Evolutionary conservation across 2,329 filamentous ascomycete genomes (phyloP).

Genomic region (Torrubiella hemipterigena): DNA sequence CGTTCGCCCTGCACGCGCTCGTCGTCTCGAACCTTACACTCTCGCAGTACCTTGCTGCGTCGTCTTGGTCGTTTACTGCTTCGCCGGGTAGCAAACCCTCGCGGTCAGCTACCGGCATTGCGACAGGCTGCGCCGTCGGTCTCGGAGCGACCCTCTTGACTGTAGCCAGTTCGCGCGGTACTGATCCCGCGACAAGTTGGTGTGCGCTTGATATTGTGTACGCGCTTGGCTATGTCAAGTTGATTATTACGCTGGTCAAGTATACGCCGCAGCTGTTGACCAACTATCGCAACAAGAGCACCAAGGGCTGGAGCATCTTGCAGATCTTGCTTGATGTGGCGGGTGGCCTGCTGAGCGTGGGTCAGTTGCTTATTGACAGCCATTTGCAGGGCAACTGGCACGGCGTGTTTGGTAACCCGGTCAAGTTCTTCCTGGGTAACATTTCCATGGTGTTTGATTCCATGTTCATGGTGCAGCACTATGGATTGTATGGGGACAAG

Average conservation of each 20-base stretch:
- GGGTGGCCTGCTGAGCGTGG: conserved; percentile 70
- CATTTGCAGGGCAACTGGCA: conserved; percentile 79
- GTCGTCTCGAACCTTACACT: conserved; percentile 61
- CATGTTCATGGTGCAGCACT: conserved; percentile 83
- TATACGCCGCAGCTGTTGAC: conserved; percentile 78
- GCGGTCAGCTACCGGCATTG: conserved; percentile 54
- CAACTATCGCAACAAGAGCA: conserved; percentile 78
- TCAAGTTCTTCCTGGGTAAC: conserved; percentile 80
- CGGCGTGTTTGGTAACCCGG: conserved; percentile 80
- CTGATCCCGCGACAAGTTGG: conserved; percentile 35
- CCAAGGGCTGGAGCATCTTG: conserved; percentile 74
- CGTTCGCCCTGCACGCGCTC: conserved; percentile 74
- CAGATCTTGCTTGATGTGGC: conserved; percentile 75
- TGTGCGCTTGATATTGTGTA: conserved; percentile 52
- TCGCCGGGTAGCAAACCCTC: conserved; percentile 43
- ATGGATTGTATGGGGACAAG: conserved; percentile 51
- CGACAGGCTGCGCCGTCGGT: conserved; percentile 53
- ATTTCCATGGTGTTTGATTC: conserved; percentile 77
- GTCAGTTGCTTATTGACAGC: conserved; percentile 76
- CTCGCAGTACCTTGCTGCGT: conserved; percentile 61
- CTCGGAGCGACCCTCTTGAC: conserved; percentile 39
- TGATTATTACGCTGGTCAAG: conserved; percentile 80
- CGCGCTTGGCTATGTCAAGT: conserved; percentile 75
- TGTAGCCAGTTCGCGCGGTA: conserved; percentile 24
- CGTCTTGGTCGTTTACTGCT: conserved; percentile 64